These are phyloP conservation scores for Calonectria pseudoturangicola DNA, from an alignment of 2,329 filamentous ascomycete species.

Conservation along the genomic window DNA sequence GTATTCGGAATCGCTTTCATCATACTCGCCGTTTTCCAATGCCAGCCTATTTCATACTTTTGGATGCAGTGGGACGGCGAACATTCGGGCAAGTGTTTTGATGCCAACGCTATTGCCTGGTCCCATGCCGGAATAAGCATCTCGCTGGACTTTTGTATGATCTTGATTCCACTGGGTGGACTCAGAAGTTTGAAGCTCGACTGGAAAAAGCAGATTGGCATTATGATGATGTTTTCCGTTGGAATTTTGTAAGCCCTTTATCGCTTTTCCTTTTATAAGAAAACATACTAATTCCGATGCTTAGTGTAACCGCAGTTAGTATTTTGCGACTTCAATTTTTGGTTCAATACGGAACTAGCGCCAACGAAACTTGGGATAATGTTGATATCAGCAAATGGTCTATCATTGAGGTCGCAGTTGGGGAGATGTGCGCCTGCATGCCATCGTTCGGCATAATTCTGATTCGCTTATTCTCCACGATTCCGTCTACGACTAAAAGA, in stretches of 20 bases:
- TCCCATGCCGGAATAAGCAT: conserved; percentile 38
- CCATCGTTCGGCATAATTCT: not conserved
- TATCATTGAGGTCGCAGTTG: not conserved
- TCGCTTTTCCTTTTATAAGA: too few relatives aligned
- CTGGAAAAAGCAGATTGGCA: conserved; percentile 19
- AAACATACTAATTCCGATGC: not conserved
- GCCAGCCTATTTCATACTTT: conserved; percentile 36
- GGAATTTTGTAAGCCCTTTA: not conserved
- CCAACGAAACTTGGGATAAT: conserved; percentile 6
- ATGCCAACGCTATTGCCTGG: conserved; percentile 33
- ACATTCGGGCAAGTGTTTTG: conserved; percentile 32
- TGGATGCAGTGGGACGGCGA: conserved; percentile 37
- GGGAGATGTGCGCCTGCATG: conserved; percentile 10
- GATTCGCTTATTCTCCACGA: not conserved
- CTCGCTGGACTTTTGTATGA: conserved; percentile 9
- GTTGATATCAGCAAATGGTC: conserved; percentile 1
- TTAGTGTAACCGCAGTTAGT: not conserved
- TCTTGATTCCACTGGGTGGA: not conserved
- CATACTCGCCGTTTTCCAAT: conserved; percentile 24
- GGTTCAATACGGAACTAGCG: not conserved
- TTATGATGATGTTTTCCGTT: conserved; percentile 14
- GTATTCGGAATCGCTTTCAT: conserved; percentile 29
- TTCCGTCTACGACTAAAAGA: not conserved
- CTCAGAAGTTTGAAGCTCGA: not conserved
- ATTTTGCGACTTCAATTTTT: conserved; percentile 7